Base-by-base conservation (phyloP, 257 asterid genomes). In the Capsicum chinense region DNA sequence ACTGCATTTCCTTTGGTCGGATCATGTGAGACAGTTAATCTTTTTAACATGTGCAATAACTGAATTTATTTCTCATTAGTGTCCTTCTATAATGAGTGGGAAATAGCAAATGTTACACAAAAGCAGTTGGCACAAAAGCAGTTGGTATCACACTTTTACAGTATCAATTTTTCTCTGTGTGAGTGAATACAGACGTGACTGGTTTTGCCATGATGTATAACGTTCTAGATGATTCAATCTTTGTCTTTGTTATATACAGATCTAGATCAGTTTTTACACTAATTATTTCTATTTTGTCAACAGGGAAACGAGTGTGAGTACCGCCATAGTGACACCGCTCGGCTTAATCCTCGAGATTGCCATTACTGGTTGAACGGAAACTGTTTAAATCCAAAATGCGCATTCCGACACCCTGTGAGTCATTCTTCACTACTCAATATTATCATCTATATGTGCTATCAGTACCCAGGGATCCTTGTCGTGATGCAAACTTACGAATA, bases 341-440 rank as follows among this genome's bases (percentile, higher is more conserved):
- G 99, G 86, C 85, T 95, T 68, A 95, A 95, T 83, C 98, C 99
- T 35, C 91, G 97, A 86, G 99, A 93, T 91, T 95, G 99, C 90
- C 94, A 85, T 85, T 95, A 62, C 90, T 95, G 99, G 99, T 76
- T 93, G 70, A 83, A 92, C n/a, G 93, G 97, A 83, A 95, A 89
- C 88, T 95, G 99, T 94, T 90, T 95, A 86, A 95, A 93, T 83
- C 92, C 94, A 7, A 95, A 92, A 89, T 95, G 99, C 54, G 90
- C 83, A 2, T 94, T 93, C 80, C 93, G 99, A 56, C 99, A 95
- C 91, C 97, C 98, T 89, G 99, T 95, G 76, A 92, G 98, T 90
- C 67, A 67, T 56, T 76, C 81, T 4, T 76, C 48, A 0, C 64
- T 76, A 21, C 52, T 44, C 62, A 50, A 21, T 50, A 19, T 74